phyloP scores from a whole-genome alignment of 257 asterid species.

The Jacaranda mimosifolia region DNA sequence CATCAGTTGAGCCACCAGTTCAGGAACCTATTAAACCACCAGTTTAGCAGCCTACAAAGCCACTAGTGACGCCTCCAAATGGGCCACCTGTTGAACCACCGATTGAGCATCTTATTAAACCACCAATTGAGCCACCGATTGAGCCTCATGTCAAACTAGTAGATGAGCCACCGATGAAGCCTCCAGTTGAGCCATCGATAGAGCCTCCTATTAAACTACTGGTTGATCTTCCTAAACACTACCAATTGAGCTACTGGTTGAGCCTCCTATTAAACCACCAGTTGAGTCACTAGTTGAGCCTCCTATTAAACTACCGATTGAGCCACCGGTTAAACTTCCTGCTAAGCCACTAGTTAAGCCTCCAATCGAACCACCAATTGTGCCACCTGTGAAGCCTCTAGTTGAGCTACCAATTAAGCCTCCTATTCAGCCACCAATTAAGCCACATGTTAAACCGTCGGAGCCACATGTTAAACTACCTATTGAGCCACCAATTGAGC shows the following conservation, averaged over 20 bases:
- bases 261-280: not conserved
- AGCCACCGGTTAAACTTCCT: not conserved
- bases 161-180: not conserved
- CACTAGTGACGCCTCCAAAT: too few species aligned
- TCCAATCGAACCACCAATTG: not conserved
- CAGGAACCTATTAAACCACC: too few species aligned
- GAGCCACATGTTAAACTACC: not conserved
- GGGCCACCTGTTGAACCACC: too few species aligned
- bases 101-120: slow-evolving; percentile 3
- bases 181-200: not conserved
- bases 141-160: not conserved
- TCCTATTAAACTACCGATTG: not conserved
- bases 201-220: not conserved
- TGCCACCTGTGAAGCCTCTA: not conserved
- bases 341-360: too few species aligned
- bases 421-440: slow-evolving; percentile 6
- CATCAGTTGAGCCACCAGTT: too few species aligned
- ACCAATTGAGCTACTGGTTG: not conserved
- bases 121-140: slow-evolving; percentile 9
- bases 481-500: not conserved
- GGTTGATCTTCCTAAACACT: not conserved
- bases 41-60: too few species aligned
- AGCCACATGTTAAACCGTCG: not conserved
- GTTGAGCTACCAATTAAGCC: not conserved
- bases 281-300: slow-evolving; percentile 3